These are phyloP conservation scores for Colletotrichum sp. DNA, from an alignment of 2,329 filamentous ascomycete genomes.

Conservation along the genomic window DNA sequence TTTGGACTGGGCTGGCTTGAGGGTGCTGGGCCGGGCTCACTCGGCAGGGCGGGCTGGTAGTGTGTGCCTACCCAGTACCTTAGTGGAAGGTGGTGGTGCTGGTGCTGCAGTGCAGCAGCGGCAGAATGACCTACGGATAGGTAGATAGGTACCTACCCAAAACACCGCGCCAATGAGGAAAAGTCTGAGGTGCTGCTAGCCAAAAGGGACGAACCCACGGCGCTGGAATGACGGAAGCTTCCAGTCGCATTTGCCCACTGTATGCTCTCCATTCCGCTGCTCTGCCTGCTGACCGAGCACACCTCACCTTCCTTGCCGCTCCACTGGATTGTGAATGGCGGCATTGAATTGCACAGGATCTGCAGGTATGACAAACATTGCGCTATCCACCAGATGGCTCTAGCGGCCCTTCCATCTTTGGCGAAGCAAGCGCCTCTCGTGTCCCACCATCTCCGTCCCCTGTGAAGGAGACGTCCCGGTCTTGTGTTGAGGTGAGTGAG, in stretches of 20 bases:
- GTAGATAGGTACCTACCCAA: neutral
- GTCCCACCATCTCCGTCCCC: neutral
- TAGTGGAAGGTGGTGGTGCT: neutral
- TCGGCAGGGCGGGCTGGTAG: neutral
- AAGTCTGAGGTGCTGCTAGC: neutral
- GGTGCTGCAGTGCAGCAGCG: no score
- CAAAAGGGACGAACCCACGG: neutral
- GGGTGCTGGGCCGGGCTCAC: neutral
- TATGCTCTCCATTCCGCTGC: neutral
- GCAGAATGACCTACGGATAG: neutral
- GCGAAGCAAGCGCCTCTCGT: neutral
- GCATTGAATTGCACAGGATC: constrained; percentile 1
- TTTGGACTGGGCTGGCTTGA: neutral
- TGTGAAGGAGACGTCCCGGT: neutral
- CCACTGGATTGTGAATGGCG: neutral
- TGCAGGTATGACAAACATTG: constrained; percentile 21
- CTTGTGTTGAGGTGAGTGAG: neutral
- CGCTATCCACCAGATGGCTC: neutral
- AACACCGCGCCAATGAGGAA: neutral
- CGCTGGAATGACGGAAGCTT: constrained; percentile 19
- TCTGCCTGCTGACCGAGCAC: constrained; percentile 19
- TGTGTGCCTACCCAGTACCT: neutral
- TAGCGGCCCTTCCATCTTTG: constrained; percentile 6
- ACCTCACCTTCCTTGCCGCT: neutral
- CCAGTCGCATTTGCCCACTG: constrained; percentile 6